Conservation (phyloP, 2,329 filamentous ascomycete species). For the Albifimbria verrucaria region DNA sequence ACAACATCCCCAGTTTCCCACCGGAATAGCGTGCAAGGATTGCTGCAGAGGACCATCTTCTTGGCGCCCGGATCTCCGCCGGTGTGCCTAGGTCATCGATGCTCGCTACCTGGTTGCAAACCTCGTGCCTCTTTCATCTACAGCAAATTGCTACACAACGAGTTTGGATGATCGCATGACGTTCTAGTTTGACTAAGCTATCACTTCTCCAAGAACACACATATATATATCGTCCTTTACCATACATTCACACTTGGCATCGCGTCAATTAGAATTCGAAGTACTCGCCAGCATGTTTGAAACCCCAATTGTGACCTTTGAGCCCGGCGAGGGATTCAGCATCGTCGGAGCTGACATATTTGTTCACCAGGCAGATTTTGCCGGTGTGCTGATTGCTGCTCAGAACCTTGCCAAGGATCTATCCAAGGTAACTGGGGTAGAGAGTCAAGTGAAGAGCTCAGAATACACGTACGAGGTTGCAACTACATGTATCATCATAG, state of each 20-base stretch:
- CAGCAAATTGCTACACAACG: background rate
- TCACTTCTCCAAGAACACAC: no score
- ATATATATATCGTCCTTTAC: no score
- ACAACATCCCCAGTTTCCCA: no score
- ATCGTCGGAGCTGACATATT: conserved; percentile 26
- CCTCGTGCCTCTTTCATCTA: background rate
- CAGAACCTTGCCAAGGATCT: conserved; percentile 26
- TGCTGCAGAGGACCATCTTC: background rate
- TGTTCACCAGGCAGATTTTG: conserved; percentile 24
- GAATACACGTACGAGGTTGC: conserved; percentile 2
- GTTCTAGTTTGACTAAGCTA: no score
- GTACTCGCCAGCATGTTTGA: conserved; percentile 19
- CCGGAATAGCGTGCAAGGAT: no score
- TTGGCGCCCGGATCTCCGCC: background rate
- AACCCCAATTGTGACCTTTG: conserved; percentile 20
- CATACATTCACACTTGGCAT: no score
- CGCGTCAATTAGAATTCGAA: no score
- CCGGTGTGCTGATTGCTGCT: conserved; percentile 30
- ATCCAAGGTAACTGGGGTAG: conserved; percentile 17
- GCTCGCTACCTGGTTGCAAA: background rate
- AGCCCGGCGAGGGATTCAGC: conserved; percentile 17
- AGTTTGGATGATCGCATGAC: background rate
- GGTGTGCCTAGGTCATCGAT: background rate
- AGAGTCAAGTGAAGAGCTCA: conserved; percentile 8
- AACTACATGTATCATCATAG: conserved; percentile 18